Percentiles rank a stretch among this genome's conserved stretches.
These are phyloP conservation scores for Tolypocladium ovalisporum DNA, from an alignment of 2,329 filamentous ascomycete genomes.

Conservation along the genomic window DNA sequence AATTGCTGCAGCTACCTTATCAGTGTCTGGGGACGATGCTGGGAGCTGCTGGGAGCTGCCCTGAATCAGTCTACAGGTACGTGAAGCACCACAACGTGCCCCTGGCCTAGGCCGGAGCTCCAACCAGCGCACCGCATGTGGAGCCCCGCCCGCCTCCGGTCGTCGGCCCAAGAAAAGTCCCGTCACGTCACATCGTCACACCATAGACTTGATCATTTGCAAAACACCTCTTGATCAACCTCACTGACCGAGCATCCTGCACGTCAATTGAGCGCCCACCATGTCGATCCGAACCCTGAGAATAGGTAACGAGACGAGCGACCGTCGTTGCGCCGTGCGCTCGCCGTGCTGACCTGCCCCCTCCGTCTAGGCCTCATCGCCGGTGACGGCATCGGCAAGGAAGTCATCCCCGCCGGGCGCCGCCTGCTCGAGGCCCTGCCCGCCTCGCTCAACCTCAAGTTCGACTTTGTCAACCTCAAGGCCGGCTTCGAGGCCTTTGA, in stretches of 20 bases:
- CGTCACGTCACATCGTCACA: not conserved
- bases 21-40: not conserved
- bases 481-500: constrained; percentile 93
- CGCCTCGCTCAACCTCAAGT: constrained; percentile 80
- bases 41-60: too few relatives aligned
- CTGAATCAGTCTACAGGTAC: too few relatives aligned
- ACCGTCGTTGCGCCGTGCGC: not conserved
- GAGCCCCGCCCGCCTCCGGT: not conserved
- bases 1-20: not conserved
- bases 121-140: not conserved
- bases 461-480: constrained; percentile 86
- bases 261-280: constrained; percentile 7
- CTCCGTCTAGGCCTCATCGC: constrained; percentile 72
- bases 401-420: constrained; percentile 92
- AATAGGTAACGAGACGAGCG: constrained; percentile 22
- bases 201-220: not conserved
- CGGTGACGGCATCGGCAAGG: constrained; percentile 94
- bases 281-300: constrained; percentile 31
- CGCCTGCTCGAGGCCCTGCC: constrained; percentile 88
- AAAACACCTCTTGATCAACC: too few relatives aligned
- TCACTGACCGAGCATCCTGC: too few relatives aligned
- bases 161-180: not conserved
- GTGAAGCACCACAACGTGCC: too few relatives aligned
- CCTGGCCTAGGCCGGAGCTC: not conserved
- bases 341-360: not conserved